Evolutionary conservation across 139 green algal genomes (phyloP), one percentile per base, ranked within the genome.

Genomic region (Chlorella vulgaris): DNA sequence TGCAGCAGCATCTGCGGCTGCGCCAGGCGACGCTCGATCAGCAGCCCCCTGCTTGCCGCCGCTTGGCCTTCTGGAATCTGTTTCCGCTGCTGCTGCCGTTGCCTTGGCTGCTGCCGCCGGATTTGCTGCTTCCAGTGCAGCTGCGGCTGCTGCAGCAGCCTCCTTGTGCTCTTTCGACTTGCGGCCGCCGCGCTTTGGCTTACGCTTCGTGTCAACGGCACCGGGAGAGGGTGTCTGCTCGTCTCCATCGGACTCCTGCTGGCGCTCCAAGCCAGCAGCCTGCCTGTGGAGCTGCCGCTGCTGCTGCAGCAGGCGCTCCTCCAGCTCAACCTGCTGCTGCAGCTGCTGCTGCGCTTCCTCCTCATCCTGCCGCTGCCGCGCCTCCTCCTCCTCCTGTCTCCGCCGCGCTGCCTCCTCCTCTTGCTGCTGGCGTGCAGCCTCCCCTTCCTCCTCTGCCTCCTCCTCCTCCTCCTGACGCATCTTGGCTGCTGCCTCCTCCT

Each of bases 361-460:
- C 43, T 51, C 10, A 35, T 53, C 36, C 21, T 18, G 31, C 66
- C 2, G 31, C 29, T 42, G 65, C 65, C 36, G 39, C 67, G 1
- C 28, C 31, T 65, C 1, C 31, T 29, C 33, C 21, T 35, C 24
- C 21, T 15, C 15, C 53, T 55, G n/a, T 35, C 26, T 21, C 24
- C 3, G 36, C 29, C 2, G 1, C 61, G 10, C 33, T 0, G 31
- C 70, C 26, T 26, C 10, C 38, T 36, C 6, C 38, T 39, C 22
- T 58, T 43, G 28, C 39, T 4, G 36, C 36, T 28, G 69, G n/a
- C n/a, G n/a, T n/a, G n/a, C n/a, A n/a, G n/a, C n/a, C n/a, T n/a
- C n/a, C n/a, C n/a, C 68, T 13, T 50, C 68, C n/a, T 53, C 40
- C 68, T 75, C 39, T 55, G 68, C 68, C 68, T 69, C 39, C n/a